Evolutionary conservation across 495 filamentous ascomycete species (phyloP).

Genomic region (Mytilinidion resinicola): DNA sequence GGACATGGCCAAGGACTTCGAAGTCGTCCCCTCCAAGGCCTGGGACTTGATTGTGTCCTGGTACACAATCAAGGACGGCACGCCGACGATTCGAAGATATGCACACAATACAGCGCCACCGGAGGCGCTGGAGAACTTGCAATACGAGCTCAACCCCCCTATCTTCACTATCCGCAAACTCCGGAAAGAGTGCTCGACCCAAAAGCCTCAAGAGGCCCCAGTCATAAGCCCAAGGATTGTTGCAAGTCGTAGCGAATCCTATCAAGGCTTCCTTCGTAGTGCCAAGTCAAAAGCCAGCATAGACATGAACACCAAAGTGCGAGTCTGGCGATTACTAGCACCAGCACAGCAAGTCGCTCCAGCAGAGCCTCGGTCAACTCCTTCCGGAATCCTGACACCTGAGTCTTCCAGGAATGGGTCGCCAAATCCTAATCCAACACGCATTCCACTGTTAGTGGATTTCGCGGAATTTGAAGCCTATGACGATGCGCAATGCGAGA

Average conservation of each 20-base stretch:
- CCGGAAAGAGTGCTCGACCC: conserved; percentile 50
- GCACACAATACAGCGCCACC: conserved; percentile 66
- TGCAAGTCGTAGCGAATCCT: conserved; percentile 59
- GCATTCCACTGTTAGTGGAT: conserved; percentile 61
- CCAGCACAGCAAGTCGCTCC: conserved; percentile 27
- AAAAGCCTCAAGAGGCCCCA: conserved; percentile 48
- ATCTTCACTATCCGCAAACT: conserved; percentile 83
- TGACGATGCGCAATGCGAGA: conserved; percentile 61
- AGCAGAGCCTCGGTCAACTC: conserved; percentile 24
- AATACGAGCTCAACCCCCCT: conserved; percentile 79
- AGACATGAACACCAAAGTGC: conserved; percentile 63
- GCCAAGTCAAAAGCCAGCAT: conserved; percentile 62
- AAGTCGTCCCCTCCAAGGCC: conserved; percentile 67
- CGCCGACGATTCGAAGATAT: conserved; percentile 66
- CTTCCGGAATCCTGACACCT: conserved; percentile 51
- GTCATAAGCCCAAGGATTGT: conserved; percentile 53
- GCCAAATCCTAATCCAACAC: conserved; percentile 32
- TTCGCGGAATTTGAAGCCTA: conserved; percentile 60
- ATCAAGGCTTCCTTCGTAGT: conserved; percentile 65
- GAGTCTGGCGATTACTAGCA: conserved; percentile 66
- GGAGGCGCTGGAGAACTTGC: conserved; percentile 51
- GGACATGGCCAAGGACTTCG: conserved; percentile 58
- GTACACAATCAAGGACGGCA: conserved; percentile 69
- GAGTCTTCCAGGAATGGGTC: conserved; percentile 52
- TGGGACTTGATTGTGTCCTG: conserved; percentile 77